Conservation (phyloP, 352 stramenopile genomes). For the Phytopythium boreale region DNA sequence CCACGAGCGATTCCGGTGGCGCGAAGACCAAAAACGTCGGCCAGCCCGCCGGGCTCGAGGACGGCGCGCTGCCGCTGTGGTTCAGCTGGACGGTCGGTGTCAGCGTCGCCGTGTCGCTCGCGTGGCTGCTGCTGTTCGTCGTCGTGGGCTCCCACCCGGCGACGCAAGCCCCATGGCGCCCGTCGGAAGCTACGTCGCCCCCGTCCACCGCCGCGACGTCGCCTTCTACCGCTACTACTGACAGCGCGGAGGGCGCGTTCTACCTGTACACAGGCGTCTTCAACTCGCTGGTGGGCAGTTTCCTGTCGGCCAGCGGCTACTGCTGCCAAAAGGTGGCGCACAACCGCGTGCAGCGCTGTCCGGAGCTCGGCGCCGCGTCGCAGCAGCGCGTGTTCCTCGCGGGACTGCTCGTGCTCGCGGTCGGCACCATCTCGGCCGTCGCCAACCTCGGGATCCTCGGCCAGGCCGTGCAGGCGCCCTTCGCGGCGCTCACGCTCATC, state of each 20-base stretch:
- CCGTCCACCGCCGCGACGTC: not conserved
- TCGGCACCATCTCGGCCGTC: slow-evolving; percentile 70
- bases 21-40: not conserved
- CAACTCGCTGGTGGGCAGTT: slow-evolving; percentile 74
- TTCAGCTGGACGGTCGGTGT: slow-evolving; percentile 35
- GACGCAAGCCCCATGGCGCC: not conserved
- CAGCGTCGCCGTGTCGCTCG: slow-evolving; percentile 40
- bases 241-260: slow-evolving; percentile 12
- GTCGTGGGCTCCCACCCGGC: slow-evolving; percentile 19
- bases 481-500: slow-evolving; percentile 75
- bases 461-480: slow-evolving; percentile 75
- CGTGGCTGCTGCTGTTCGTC: slow-evolving; percentile 53
- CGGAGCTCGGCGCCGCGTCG: slow-evolving; percentile 50
- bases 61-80: slow-evolving; percentile 42
- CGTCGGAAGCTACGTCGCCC: not conserved
- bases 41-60: not conserved
- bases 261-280: slow-evolving; percentile 69
- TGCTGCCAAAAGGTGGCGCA: slow-evolving; percentile 80
- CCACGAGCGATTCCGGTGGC: not conserved
- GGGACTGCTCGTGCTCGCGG: slow-evolving; percentile 52
- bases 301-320: slow-evolving; percentile 75
- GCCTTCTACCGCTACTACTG: not conserved
- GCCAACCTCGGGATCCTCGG: slow-evolving; percentile 72
- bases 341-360: slow-evolving; percentile 41
- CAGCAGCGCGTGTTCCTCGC: slow-evolving; percentile 58